Evolutionary conservation across 495 filamentous ascomycete genomes (phyloP).

Genomic region (Talaromyces wortmannii): DNA sequence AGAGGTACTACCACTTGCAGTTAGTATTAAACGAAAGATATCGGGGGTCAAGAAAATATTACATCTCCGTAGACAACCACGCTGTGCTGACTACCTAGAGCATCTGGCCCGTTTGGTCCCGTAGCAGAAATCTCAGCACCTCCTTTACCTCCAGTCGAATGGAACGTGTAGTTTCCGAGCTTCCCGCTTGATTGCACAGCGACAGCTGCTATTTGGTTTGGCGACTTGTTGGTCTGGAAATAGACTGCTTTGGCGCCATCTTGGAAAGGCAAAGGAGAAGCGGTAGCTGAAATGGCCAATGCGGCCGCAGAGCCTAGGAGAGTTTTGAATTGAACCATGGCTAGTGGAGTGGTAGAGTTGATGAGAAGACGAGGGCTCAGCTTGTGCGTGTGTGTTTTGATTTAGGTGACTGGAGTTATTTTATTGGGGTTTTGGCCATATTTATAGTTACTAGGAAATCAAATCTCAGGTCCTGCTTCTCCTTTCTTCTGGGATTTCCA

Average conservation of each 20-base stretch:
- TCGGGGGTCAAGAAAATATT: neutral
- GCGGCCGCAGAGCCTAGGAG: neutral
- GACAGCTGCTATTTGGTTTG: neutral
- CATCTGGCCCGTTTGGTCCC: neutral
- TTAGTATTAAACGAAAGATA: neutral
- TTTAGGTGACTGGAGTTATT: neutral
- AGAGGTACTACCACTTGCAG: neutral
- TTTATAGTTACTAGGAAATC: too few species aligned
- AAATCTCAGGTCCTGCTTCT: too few species aligned
- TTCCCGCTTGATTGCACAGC: neutral
- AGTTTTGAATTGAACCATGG: neutral
- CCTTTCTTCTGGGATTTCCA: too few species aligned
- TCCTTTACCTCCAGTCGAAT: neutral
- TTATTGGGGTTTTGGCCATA: too few species aligned
- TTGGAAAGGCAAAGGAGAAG: neutral
- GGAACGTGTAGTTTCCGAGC: neutral
- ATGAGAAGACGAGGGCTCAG: neutral
- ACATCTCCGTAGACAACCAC: neutral
- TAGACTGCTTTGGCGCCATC: neutral
- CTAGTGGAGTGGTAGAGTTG: neutral
- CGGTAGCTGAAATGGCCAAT: neutral
- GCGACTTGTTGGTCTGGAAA: neutral
- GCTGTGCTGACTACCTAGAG: neutral
- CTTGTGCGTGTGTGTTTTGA: neutral
- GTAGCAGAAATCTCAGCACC: neutral